phyloP scores from a whole-genome alignment of 2,329 filamentous ascomycete species.

The Mollisia scopiformis region DNA sequence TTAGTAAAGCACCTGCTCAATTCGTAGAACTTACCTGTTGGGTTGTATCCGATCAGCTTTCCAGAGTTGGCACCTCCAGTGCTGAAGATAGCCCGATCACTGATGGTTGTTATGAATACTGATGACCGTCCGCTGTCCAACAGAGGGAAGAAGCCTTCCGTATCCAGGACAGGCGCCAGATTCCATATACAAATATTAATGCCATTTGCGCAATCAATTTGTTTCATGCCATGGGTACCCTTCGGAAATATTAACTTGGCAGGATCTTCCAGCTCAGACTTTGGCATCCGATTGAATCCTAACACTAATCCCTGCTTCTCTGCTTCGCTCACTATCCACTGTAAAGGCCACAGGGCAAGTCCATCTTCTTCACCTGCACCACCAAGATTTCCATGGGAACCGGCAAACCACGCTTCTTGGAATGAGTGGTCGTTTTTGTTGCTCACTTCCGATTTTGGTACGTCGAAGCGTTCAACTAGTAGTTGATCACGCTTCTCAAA shows the following conservation, averaged over 20 bases:
- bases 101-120: neutral
- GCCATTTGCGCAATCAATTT: neutral
- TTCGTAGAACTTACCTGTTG: neutral
- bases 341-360: constrained; percentile 1
- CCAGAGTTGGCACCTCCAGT: neutral
- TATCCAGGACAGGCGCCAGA: neutral
- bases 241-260: neutral
- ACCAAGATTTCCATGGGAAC: constrained; percentile 6
- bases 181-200: neutral
- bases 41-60: neutral
- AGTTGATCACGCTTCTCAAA: constrained; percentile 1
- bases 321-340: constrained; percentile 4
- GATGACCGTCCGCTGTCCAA: neutral
- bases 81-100: neutral
- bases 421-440: neutral
- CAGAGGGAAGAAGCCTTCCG: neutral
- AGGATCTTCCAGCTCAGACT: neutral
- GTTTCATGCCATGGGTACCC: neutral
- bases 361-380: constrained; percentile 5
- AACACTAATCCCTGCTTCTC: neutral
- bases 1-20: neutral
- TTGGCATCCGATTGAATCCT: neutral
- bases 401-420: constrained; percentile 8
- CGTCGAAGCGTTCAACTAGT: neutral
- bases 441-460: neutral